Conservation (phyloP, 73 alveolate genomes). For the Tetrahymena borealis region DNA sequence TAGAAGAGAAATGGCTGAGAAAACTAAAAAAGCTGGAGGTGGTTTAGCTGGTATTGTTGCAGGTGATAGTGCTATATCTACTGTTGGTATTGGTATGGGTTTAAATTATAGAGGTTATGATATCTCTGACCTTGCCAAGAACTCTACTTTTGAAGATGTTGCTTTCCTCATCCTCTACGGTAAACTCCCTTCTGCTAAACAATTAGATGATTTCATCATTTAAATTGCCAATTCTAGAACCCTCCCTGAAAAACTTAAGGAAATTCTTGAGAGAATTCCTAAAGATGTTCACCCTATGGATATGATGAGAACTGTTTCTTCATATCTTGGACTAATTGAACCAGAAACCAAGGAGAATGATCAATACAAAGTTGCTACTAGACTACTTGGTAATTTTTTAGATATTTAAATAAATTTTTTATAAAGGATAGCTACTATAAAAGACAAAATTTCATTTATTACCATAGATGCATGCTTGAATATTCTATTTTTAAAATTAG, state of each 20-base stretch:
- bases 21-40: constrained; percentile 21
- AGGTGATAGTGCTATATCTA: constrained; percentile 52
- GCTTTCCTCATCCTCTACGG: constrained; percentile 50
- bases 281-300: constrained; percentile 69
- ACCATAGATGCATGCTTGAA: neutral
- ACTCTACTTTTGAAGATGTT: constrained; percentile 64
- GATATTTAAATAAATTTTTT: neutral
- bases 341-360: constrained; percentile 44
- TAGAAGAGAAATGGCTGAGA: neutral
- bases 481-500: neutral
- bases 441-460: neutral
- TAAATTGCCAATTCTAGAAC: constrained; percentile 28
- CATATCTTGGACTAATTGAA: constrained; percentile 58
- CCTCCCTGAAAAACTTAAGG: constrained; percentile 41
- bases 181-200: constrained; percentile 36
- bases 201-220: constrained; percentile 27
- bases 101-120: constrained; percentile 65
- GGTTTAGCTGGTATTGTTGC: constrained; percentile 67
- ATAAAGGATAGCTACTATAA: neutral
- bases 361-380: constrained; percentile 41
- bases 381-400: constrained; percentile 18
- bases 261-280: constrained; percentile 56
- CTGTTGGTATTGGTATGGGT: constrained; percentile 67
- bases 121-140: constrained; percentile 40
- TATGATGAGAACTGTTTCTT: constrained; percentile 54